Evolutionary conservation across 805 yeast genomes (phyloP).

Genomic region (Candida mattraensis): DNA sequence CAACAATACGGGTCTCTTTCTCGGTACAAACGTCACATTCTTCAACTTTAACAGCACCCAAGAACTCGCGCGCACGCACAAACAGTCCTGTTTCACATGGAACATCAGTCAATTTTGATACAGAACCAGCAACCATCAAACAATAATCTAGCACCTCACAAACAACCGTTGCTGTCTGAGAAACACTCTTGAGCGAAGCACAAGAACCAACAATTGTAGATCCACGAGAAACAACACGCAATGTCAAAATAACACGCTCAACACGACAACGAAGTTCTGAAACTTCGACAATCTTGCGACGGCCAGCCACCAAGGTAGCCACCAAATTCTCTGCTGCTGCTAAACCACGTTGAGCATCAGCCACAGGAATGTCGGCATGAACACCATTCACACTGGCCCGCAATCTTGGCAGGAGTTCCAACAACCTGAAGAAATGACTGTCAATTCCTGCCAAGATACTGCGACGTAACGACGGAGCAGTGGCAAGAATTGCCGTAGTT

Average conservation of each 20-base stretch:
- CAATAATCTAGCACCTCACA: not conserved
- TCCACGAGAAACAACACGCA: no score
- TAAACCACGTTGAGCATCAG: conserved; percentile 73
- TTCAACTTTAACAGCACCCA: not conserved
- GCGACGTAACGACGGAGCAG: conserved; percentile 45
- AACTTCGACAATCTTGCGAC: conserved; percentile 46
- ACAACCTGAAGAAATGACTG: conserved; percentile 60
- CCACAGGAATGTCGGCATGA: conserved; percentile 71
- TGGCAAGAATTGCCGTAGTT: conserved; percentile 61
- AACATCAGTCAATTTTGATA: not conserved
- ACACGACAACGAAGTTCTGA: conserved; percentile 7
- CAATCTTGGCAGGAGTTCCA: conserved; percentile 80
- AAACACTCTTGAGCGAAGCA: not conserved
- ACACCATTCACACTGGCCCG: conserved; percentile 61
- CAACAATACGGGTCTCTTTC: conserved; percentile 17
- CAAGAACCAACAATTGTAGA: no score
- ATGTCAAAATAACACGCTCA: no score
- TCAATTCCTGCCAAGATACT: conserved; percentile 43
- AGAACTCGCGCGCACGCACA: not conserved
- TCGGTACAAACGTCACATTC: conserved; percentile 13
- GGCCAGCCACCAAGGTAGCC: conserved; percentile 51
- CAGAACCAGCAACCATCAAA: not conserved
- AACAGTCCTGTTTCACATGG: not conserved
- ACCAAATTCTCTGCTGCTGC: conserved; percentile 75
- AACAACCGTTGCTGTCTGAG: not conserved